Conservation (phyloP, 495 filamentous ascomycete genomes). For the Podospora pseudopauciseta region DNA sequence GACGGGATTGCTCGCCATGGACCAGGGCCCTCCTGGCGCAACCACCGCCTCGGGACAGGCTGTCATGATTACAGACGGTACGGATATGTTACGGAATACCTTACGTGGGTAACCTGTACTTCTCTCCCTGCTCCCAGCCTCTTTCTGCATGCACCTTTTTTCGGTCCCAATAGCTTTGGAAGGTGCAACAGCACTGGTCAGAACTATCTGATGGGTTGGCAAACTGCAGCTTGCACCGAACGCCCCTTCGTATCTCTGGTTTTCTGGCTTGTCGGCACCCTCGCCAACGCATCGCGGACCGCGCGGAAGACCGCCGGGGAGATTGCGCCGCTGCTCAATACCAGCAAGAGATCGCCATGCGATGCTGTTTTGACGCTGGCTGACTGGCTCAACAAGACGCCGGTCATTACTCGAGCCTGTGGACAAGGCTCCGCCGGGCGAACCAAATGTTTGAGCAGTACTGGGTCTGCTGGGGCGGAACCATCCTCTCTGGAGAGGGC, state of each 20-base stretch:
- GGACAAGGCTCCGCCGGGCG: not conserved
- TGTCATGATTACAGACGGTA: not conserved
- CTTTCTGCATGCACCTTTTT: slow-evolving; percentile 17
- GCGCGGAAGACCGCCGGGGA: slow-evolving; percentile 4
- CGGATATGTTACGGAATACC: not conserved
- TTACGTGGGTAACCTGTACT: not conserved
- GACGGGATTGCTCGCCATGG: slow-evolving; percentile 27
- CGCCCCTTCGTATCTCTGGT: slow-evolving; percentile 1
- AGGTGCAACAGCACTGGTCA: not conserved
- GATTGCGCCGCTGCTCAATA: not conserved
- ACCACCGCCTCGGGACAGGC: slow-evolving; percentile 33
- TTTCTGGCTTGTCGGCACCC: not conserved
- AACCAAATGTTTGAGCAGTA: not conserved
- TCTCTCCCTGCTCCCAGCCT: slow-evolving; percentile 3
- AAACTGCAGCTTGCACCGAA: not conserved
- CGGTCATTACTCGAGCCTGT: not conserved
- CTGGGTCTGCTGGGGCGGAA: not conserved
- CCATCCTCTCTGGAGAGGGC: not conserved
- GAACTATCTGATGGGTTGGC: not conserved
- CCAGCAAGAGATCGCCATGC: not conserved
- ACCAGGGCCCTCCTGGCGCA: slow-evolving; percentile 30
- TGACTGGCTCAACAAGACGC: not conserved
- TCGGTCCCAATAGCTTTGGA: slow-evolving; percentile 7
- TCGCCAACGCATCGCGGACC: slow-evolving; percentile 1
- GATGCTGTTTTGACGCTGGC: not conserved